Base-by-base conservation (phyloP, 139 green algal genomes). In the Chlamydomonas sp. region DNA sequence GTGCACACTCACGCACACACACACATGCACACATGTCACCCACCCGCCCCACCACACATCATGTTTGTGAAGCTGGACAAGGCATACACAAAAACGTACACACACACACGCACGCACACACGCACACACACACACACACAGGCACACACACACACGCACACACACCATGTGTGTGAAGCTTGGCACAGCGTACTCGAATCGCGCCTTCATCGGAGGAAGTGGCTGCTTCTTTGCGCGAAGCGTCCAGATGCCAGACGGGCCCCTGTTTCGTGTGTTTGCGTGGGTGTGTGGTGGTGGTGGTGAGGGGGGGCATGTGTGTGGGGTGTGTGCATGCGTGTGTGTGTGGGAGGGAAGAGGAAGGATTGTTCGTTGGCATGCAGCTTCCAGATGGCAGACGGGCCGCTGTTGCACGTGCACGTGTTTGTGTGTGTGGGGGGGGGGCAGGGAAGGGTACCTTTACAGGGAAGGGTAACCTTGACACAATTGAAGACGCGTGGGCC, bases 211-310 rank as follows among this genome's bases (percentile, higher is more conserved):
- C 5, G 81, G 65, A 0, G 88, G 88, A 22, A 91, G 58, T 10
- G 79, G 78, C 63, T 75, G 22, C 60, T 77, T 83, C 0, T 77
- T 69, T 0, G 75, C 77, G 70, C 96, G 79, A 29, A 92, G 72
- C 2, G 94, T 99, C 94, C 94, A 99, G 3, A 99, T 85, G 28
- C 94, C 94, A 5, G 86, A 81, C 0, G 94, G 94, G 0, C 94
- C 93, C 26, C 90, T 81, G 79, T 8, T 58, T 58, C 2, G 59
- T 49, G 3, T 24, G 48, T 29, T 35, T 35, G 60, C 8, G 60
- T 43, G 13, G 37, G 39, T 60, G 38, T 31, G 13, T 37, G 31
- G 34, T 50, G 48, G 36, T 62, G 48, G 13, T 13, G 43, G 43
- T 54, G 43, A 26, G 43, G 43, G 43, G 13, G 43, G 13, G 43